A percentile compares a stretch with the other conserved stretches of the same genome.
phyloP scores from a whole-genome alignment of 345 rosid genomes.

The Chamaenerion angustifolium region DNA sequence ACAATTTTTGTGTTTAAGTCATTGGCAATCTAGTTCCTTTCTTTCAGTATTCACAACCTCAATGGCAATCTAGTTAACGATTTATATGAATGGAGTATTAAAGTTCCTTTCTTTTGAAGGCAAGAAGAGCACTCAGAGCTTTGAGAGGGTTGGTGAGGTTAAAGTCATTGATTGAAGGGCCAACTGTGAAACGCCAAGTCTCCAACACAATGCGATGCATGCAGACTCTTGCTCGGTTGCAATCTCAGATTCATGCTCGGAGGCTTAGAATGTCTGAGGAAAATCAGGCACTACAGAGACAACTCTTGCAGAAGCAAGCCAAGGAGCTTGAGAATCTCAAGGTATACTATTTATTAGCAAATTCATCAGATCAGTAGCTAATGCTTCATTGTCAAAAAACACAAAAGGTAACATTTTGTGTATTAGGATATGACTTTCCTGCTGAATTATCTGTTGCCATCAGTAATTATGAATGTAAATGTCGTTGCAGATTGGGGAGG shows the following conservation, averaged over 20 bases:
- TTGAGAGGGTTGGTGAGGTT: slow-evolving; percentile 75
- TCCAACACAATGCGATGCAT: slow-evolving; percentile 62
- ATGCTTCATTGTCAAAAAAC: too few relatives aligned
- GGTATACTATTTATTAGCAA: slow-evolving; percentile 21
- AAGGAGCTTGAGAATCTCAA: slow-evolving; percentile 56
- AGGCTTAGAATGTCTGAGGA: slow-evolving; percentile 80
- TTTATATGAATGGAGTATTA: too few relatives aligned
- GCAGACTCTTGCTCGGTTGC: slow-evolving; percentile 82
- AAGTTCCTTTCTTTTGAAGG: slow-evolving; percentile 23
- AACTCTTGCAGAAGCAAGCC: slow-evolving; percentile 78
- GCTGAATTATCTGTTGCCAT: too few relatives aligned
- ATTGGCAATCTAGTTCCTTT: too few relatives aligned
- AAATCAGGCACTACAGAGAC: slow-evolving; percentile 78
- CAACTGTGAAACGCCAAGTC: slow-evolving; percentile 71
- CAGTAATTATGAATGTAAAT: background rate
- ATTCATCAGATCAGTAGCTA: background rate
- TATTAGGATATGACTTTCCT: too few relatives aligned
- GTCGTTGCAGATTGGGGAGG: slow-evolving; percentile 54
- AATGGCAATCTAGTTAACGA: too few relatives aligned
- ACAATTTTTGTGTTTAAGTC: too few relatives aligned
- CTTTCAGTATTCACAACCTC: too few relatives aligned
- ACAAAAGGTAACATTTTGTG: too few relatives aligned
- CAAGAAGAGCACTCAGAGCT: slow-evolving; percentile 68
- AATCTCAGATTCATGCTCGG: slow-evolving; percentile 60
- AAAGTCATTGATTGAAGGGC: slow-evolving; percentile 68